phyloP scores from a whole-genome alignment of 192 early-diverging fungal genomes.

The Coemansia sp. region DNA sequence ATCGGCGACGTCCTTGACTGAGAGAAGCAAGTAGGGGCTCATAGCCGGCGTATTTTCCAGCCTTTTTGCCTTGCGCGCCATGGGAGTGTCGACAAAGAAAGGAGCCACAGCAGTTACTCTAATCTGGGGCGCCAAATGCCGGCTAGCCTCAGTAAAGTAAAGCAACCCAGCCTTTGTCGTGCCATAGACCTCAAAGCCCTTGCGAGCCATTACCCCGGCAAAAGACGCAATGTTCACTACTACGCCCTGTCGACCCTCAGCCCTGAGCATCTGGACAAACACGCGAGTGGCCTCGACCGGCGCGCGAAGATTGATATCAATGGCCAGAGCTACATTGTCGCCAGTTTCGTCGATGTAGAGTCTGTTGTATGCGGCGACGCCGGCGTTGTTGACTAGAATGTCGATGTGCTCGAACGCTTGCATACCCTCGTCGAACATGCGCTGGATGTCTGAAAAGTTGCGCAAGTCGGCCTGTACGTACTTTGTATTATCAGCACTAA shows the following conservation, averaged over 20 bases:
- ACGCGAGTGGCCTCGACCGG: conserved; percentile 17
- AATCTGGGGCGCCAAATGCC: conserved; percentile 18
- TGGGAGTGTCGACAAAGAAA: conserved; percentile 30
- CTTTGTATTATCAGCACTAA: neutral
- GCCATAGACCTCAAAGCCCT: conserved; percentile 22
- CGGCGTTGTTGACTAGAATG: conserved; percentile 50
- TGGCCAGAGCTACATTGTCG: neutral
- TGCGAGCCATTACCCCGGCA: conserved; percentile 10
- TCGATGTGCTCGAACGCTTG: conserved; percentile 31
- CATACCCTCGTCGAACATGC: conserved; percentile 14
- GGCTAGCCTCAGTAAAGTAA: conserved; percentile 23
- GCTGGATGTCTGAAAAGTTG: conserved; percentile 10
- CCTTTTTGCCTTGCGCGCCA: neutral
- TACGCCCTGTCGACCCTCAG: neutral
- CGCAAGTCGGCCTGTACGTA: conserved; percentile 17
- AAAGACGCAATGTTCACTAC: conserved; percentile 27
- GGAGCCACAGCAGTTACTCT: conserved; percentile 31
- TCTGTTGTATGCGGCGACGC: conserved; percentile 14
- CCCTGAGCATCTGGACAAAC: conserved; percentile 19
- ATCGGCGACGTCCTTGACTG: conserved; percentile 22
- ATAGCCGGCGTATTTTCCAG: neutral
- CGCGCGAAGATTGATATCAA: conserved; percentile 21
- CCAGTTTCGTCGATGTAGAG: conserved; percentile 11
- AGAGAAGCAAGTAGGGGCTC: conserved; percentile 7
- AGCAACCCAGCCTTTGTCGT: conserved; percentile 29